Base-by-base conservation (phyloP, 2,329 filamentous ascomycete species). In the Xylaria hypoxylon region DNA sequence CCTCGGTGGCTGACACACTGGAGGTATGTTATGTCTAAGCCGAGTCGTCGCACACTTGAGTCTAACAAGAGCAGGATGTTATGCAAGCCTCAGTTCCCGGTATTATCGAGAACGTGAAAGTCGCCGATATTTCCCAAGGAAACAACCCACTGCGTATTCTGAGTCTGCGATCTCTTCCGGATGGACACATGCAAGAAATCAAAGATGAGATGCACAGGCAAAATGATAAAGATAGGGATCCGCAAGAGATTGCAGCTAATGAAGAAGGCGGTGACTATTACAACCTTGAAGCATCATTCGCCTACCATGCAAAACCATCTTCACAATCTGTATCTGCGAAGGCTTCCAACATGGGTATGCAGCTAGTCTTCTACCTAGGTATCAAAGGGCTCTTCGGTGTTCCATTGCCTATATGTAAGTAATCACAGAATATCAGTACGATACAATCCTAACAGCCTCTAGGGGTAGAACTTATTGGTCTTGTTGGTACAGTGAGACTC, bases 291-390 rank as follows among this genome's bases (percentile, higher is more conserved):
- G 90, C 92, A 28, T 93, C 93, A 0, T 90, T 97, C 74, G 94
- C 94, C 1, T 97, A 97, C 77, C 94, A 97, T 75, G 93, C 95
- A 10, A 89, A 90, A 76, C 94, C 94, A 13, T 90, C 87, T 2
- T 85, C 87, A 5, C 83, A 84, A 64, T 87, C 90, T 53, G 86
- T 93, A 15, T 91, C 92, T 2, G 91, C 92, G 51, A 96, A 94
- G 79, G 93, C 94, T 5, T 88, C 91, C 71, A 98, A 97, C 77
- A 97, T 97, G 93, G 94, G 97, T 75, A 97, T 97, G 93, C 92
- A 96, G 74, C 81, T 98, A 15, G 88, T 97, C 8, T 98, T 99
- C 78, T 98, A 97, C 71, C 86, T 98, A 1, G 96, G 96, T 64
- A 83, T 97, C 75, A 93, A 92, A 76, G 94, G 94, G 0, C 84